These are phyloP conservation scores for Cordyceps pruinosa DNA, from an alignment of 2,329 filamentous ascomycete genomes.

Conservation along the genomic window DNA sequence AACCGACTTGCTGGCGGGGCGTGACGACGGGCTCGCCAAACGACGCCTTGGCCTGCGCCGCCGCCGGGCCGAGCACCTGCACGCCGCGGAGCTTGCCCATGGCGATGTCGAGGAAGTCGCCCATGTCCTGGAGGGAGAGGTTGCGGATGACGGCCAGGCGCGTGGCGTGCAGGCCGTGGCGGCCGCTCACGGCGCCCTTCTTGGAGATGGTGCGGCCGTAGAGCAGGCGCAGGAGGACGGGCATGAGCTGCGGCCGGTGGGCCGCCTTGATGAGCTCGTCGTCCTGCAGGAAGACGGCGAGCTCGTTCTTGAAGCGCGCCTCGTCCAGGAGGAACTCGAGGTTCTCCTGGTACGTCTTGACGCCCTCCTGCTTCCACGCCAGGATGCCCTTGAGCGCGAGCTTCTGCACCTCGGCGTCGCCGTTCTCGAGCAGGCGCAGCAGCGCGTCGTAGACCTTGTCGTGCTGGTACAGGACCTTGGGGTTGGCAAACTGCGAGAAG, in stretches of 20 bases:
- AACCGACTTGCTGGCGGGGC: constrained; percentile 76
- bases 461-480: constrained; percentile 72
- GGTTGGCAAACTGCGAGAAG: constrained; percentile 81
- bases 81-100: constrained; percentile 62
- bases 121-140: constrained; percentile 66
- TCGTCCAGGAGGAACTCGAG: constrained; percentile 85
- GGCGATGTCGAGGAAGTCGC: constrained; percentile 75
- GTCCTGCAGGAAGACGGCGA: constrained; percentile 79
- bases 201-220: constrained; percentile 86
- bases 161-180: constrained; percentile 73
- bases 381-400: constrained; percentile 76
- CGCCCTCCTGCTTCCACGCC: constrained; percentile 75
- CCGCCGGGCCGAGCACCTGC: constrained; percentile 45
- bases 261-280: constrained; percentile 65
- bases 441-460: constrained; percentile 70
- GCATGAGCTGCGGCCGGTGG: constrained; percentile 70
- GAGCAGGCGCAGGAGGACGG: constrained; percentile 75
- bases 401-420: constrained; percentile 84
- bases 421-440: constrained; percentile 71
- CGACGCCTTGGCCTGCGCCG: constrained; percentile 39
- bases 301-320: constrained; percentile 82
- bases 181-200: constrained; percentile 67
- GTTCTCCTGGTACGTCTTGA: constrained; percentile 77
- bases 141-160: constrained; percentile 75
- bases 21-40: constrained; percentile 56